Percentiles rank a stretch among this genome's conserved stretches.
Conservation (phyloP, 208 protist species). For the Trypanosoma theileri region DNA sequence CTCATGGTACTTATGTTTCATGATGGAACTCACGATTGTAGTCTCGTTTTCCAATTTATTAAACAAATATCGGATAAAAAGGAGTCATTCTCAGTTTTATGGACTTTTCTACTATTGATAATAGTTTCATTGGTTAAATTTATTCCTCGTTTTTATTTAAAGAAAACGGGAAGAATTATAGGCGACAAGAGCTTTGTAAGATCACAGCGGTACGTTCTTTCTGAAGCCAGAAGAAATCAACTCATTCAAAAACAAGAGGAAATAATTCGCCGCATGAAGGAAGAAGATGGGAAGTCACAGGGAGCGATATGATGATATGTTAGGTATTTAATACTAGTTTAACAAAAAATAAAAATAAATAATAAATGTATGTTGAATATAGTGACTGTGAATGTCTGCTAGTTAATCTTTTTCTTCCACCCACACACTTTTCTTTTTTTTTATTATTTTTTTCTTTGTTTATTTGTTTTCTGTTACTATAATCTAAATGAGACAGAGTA, state of each 20-base stretch:
- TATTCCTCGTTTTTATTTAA: slow-evolving; percentile 41
- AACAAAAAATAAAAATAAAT: too few species aligned
- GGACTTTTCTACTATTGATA: slow-evolving; percentile 34
- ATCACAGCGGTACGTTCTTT: slow-evolving; percentile 25
- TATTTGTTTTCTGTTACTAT: neutral
- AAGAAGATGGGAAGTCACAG: slow-evolving; percentile 39
- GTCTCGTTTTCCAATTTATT: slow-evolving; percentile 36
- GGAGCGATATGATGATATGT: neutral
- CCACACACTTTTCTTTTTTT: neutral
- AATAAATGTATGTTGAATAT: neutral
- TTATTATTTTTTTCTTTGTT: slow-evolving; percentile 1
- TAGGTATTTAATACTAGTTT: neutral
- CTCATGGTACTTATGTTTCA: slow-evolving; percentile 28
- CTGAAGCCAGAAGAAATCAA: slow-evolving; percentile 29
- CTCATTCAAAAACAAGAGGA: slow-evolving; percentile 47
- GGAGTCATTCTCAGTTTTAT: slow-evolving; percentile 2
- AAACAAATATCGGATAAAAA: slow-evolving; percentile 4
- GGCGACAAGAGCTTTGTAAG: slow-evolving; percentile 24
- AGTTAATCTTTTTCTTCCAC: neutral
- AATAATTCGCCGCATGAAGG: slow-evolving; percentile 72
- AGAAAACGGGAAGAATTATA: slow-evolving; percentile 28
- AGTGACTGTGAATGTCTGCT: neutral
- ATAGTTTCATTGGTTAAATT: slow-evolving; percentile 37
- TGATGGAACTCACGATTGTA: slow-evolving; percentile 22
- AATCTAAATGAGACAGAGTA: neutral